Evolutionary conservation across 257 asterid species (phyloP).

Genomic region (Jasminum sambac): DNA sequence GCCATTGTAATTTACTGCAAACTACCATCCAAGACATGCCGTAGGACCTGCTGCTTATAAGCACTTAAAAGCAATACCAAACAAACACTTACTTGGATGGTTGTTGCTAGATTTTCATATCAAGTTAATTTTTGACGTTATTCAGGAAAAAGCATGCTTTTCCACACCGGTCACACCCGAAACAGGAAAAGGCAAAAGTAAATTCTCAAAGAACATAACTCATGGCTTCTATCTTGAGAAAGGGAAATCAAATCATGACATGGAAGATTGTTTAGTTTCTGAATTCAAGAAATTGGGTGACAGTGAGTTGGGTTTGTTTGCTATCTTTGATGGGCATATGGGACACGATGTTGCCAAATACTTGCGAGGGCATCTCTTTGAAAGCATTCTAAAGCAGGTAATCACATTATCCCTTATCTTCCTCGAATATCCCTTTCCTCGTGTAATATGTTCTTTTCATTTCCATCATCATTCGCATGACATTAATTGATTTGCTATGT

Average conservation of each 20-base stretch:
- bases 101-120: constrained; percentile 3
- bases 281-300: constrained; percentile 51
- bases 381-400: constrained; percentile 75
- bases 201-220: constrained; percentile 44
- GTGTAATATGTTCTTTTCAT: background rate
- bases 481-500: too few relatives aligned
- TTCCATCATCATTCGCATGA: background rate
- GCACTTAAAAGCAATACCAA: background rate
- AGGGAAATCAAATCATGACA: constrained; percentile 75
- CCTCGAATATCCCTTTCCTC: background rate
- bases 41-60: background rate
- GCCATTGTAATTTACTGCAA: too few relatives aligned
- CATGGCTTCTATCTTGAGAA: constrained; percentile 73
- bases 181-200: constrained; percentile 52
- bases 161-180: constrained; percentile 63
- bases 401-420: background rate
- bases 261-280: constrained; percentile 90
- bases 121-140: background rate
- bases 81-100: background rate
- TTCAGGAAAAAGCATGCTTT: constrained; percentile 82
- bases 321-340: constrained; percentile 93
- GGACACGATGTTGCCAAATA: constrained; percentile 80
- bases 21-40: too few relatives aligned
- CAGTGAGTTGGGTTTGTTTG: constrained; percentile 79
- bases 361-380: constrained; percentile 65